A percentile compares a stretch with the other conserved stretches of the same genome.
phyloP scores from a whole-genome alignment of 1,284 basidiomycete genomes.

The Ganoderma meredithae region DNA sequence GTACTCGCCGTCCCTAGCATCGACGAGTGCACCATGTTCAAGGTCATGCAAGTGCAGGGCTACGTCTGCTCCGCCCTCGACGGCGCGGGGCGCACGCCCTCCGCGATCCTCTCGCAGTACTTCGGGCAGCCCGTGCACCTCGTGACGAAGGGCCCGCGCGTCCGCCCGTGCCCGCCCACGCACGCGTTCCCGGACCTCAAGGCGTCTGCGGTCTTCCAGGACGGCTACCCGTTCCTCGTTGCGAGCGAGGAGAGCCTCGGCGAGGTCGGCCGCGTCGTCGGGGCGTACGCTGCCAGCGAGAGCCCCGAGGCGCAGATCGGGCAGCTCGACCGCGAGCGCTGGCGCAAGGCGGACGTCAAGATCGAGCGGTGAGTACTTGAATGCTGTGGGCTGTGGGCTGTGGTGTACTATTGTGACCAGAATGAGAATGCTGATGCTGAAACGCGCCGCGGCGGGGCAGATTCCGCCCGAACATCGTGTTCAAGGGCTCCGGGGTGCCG shows the following conservation, averaged over 20 bases:
- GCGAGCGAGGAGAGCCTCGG: constrained; percentile 69
- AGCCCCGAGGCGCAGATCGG: constrained; percentile 41
- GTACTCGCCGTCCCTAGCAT: constrained; percentile 47
- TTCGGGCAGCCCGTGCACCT: constrained; percentile 66
- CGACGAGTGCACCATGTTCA: constrained; percentile 60
- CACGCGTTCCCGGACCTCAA: constrained; percentile 60
- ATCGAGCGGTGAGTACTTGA: constrained; percentile 70
- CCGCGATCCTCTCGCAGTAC: constrained; percentile 64
- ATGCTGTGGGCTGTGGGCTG: no score
- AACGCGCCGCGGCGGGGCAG: constrained; percentile 42
- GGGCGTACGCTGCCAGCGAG: constrained; percentile 39
- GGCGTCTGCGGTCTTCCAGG: constrained; percentile 68
- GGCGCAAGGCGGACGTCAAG: constrained; percentile 59
- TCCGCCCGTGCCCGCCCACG: constrained; percentile 60
- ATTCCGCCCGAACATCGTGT: constrained; percentile 77
- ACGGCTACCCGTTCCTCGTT: constrained; percentile 73
- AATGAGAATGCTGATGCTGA: neutral
- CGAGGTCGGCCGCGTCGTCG: constrained; percentile 55
- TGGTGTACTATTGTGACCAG: neutral
- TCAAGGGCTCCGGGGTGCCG: constrained; percentile 59
- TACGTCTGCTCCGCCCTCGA: constrained; percentile 61
- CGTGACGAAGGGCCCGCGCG: constrained; percentile 68
- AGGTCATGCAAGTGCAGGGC: constrained; percentile 59
- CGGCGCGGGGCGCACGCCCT: constrained; percentile 47
- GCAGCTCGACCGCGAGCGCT: constrained; percentile 60